Evolutionary conservation across 2,329 filamentous ascomycete genomes (phyloP).

Genomic region (Colletotrichum scovillei): DNA sequence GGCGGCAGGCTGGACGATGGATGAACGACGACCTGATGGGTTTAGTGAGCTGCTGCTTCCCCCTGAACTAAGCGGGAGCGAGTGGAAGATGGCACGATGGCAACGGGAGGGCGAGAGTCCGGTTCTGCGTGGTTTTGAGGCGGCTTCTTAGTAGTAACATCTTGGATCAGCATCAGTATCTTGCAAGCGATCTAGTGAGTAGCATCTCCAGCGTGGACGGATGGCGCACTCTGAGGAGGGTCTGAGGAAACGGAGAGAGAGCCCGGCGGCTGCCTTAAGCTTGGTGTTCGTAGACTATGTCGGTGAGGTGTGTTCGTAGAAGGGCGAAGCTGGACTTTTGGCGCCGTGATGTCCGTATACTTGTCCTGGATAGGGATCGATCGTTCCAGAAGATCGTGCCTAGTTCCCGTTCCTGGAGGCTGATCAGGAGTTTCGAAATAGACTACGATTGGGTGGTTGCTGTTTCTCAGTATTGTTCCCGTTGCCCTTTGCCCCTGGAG

Average conservation of each 20-base stretch:
- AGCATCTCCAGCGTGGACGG: neutral
- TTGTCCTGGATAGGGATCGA: neutral
- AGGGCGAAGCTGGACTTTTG: neutral
- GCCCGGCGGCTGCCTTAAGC: neutral
- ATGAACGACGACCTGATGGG: neutral
- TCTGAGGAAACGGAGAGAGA: neutral
- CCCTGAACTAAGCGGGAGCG: neutral
- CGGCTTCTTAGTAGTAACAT: neutral
- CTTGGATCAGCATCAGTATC: neutral
- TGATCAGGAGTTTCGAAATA: neutral
- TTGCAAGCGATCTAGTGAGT: neutral
- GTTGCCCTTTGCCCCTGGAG: neutral
- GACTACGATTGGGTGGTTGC: neutral
- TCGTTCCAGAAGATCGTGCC: neutral
- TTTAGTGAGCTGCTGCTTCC: too few relatives aligned
- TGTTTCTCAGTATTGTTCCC: neutral
- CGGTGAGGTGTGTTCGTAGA: neutral
- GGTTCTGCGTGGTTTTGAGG: neutral
- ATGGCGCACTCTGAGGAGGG: neutral
- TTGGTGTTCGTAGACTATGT: neutral
- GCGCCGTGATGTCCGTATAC: neutral
- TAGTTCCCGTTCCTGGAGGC: neutral
- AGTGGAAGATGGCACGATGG: neutral
- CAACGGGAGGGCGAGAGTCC: neutral
- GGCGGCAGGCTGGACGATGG: neutral